These are phyloP conservation scores for Isabelozyma pseudorhagii DNA, from an alignment of 805 yeast genomes.

Conservation along the genomic window DNA sequence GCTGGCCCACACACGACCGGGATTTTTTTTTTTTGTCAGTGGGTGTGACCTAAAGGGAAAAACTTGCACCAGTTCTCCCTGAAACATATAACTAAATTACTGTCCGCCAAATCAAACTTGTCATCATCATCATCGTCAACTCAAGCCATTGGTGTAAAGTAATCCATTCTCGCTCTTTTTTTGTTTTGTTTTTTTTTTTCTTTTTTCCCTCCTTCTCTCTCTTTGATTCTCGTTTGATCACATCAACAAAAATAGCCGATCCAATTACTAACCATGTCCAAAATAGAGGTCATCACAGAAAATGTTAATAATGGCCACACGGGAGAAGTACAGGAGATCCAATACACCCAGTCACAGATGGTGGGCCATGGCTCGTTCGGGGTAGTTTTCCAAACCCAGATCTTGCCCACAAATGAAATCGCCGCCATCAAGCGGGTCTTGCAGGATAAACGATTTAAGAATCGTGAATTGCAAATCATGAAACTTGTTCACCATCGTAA, in stretches of 20 bases:
- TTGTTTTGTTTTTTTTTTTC: neutral
- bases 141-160: too few relatives aligned
- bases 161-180: neutral
- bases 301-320: constrained; percentile 70
- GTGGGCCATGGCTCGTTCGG: constrained; percentile 99
- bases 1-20: neutral
- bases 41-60: neutral
- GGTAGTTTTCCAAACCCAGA: constrained; percentile 85
- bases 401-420: constrained; percentile 68
- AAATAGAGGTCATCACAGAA: constrained; percentile 52
- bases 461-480: constrained; percentile 95
- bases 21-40: neutral
- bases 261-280: constrained; percentile 37
- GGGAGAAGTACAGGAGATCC: constrained; percentile 58
- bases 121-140: neutral
- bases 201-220: neutral
- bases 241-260: too few relatives aligned
- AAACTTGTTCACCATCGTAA: constrained; percentile 81
- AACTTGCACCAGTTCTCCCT: neutral
- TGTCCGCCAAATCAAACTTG: neutral
- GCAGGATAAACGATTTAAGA: constrained; percentile 91
- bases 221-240: neutral
- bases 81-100: neutral
- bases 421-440: constrained; percentile 96
- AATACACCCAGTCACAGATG: constrained; percentile 80